Evolutionary conservation across 441 rosid genomes (phyloP), one percentile per base, ranked within the genome.

Genomic region (Sinapis alba): DNA sequence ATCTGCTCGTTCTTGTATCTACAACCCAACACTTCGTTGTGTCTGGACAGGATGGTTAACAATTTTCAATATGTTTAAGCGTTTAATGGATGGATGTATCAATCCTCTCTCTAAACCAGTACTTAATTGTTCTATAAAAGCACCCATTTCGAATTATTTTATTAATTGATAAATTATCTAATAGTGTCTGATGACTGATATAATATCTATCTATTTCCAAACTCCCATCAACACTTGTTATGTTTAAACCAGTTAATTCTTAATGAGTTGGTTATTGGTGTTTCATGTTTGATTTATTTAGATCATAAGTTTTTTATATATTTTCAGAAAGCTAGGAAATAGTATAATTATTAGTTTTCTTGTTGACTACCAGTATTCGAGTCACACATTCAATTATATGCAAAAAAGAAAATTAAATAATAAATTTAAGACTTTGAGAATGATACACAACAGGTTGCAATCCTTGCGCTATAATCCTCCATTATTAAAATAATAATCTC

Each of bases 401-500:
- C n/a, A n/a, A n/a, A 57, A 2, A 11, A 10, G 12, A 38, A 1
- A 11, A 38, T 9, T 30, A 30, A 30, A 30, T 6, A 30, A 30
- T 6, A 30, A 3, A 10, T n/a, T n/a, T n/a, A n/a, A n/a, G 45
- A 10, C n/a, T 34, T 34, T n/a, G 45, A 38, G 9, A 51, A 21
- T 54, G 59, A 54, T 53, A 51, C 19, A 47, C 8, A 30, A 30
- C 34, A 30, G 34, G 34, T 38, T 16, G 54, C 54, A 47, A 47
- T 51, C 57, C 3, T 64, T 45, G 53, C 6, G 53, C 53, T 15
- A 47, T 16, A 47, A 47, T 4, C 23, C 56, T 16, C 18, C 23
- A 18, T 50, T 50, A 50, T 18, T 7, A 16, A 70, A 63, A 53
- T 64, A 63, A 53, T 64, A 76, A 69, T 62, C 51, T 69, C 65